Percentiles rank a stretch among this genome's conserved stretches.
Conservation (phyloP, 2,329 filamentous ascomycete genomes). For the Fusarium ambrosium region DNA sequence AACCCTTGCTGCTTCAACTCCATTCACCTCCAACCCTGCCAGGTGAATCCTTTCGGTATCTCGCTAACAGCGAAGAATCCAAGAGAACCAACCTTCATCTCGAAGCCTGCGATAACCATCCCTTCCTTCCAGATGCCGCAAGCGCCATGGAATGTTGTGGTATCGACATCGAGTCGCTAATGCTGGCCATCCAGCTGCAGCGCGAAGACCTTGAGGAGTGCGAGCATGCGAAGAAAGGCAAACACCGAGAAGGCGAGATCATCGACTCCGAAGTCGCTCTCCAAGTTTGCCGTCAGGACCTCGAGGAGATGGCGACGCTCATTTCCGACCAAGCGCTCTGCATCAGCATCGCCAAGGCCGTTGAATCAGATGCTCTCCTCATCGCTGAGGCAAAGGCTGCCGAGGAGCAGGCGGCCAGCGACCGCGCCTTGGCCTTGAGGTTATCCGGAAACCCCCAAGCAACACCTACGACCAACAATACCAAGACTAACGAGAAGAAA, state of each 20-base stretch:
- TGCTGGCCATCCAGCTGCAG: conserved; percentile 26
- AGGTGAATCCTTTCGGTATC: background rate
- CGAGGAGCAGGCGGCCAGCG: conserved; percentile 4
- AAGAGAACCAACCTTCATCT: background rate
- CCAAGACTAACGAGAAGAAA: background rate
- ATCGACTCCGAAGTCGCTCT: conserved; percentile 17
- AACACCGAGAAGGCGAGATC: conserved; percentile 10
- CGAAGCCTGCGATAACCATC: background rate
- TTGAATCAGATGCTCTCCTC: background rate
- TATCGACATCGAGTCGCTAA: conserved; percentile 8
- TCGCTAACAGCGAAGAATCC: background rate
- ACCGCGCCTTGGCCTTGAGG: conserved; percentile 10
- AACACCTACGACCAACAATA: fast-evolving
- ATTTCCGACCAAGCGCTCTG: background rate
- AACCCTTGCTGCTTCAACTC: background rate
- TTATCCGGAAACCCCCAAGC: background rate
- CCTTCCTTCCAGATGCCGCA: background rate
- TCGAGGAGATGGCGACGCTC: background rate
- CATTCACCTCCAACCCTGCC: background rate
- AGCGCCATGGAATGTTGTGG: background rate
- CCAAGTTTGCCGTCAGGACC: background rate
- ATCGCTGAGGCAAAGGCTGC: background rate
- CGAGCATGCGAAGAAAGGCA: conserved; percentile 17
- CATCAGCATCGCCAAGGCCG: conserved; percentile 25
- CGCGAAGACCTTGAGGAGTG: background rate